Base-by-base conservation (phyloP, 306 rosid genomes). In the Quercus cerris region DNA sequence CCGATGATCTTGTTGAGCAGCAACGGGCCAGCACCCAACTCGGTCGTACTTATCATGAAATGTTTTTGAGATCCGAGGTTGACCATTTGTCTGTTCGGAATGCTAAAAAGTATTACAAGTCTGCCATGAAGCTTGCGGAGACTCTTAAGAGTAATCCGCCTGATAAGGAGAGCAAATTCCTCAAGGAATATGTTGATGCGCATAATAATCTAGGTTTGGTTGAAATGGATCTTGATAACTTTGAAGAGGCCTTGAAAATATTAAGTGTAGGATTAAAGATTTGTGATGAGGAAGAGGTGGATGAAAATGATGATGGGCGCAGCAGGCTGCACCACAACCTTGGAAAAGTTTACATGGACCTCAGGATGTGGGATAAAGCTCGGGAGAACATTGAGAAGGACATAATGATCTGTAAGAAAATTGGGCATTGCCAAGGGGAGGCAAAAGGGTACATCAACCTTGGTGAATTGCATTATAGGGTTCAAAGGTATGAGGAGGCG, bases 301-400 rank as follows among this genome's bases (percentile, higher is more conserved):
- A 73, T n/a, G 87, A 82, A 81, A 68, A 75, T 27, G 90, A 95
- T 46, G 97, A 86, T 58, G 89, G 87, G 19, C 93, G 98, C 27
- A 95, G 89, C 75, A 89, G 99, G 89, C 94, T 95, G 38, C 96
- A 91, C 83, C 97, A 95, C 87, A 90, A 91, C 86, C 97, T 95
- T 76, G 99, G 99, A 66, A 83, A 82, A 78, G 91, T 93, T 72
- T 95, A 87, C 70, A 84, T 84, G 77, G 94, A 93, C 75, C 84
- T 95, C 38, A 93, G 97, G 87, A 44, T 49, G 83, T 95, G 99
- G 99, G 84, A 81, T 38, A 61, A 90, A 5, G 98, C 98, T 41
- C 82, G 56, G 80, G 77, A 85, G 64, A 78, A 95, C 78, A 90
- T 95, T 54, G 87, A 82, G 79, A 90, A 67, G 77, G 99, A 95